Conservation (phyloP, 2,329 filamentous ascomycete species). For the Pseudovirgaria hyperparasitica region DNA sequence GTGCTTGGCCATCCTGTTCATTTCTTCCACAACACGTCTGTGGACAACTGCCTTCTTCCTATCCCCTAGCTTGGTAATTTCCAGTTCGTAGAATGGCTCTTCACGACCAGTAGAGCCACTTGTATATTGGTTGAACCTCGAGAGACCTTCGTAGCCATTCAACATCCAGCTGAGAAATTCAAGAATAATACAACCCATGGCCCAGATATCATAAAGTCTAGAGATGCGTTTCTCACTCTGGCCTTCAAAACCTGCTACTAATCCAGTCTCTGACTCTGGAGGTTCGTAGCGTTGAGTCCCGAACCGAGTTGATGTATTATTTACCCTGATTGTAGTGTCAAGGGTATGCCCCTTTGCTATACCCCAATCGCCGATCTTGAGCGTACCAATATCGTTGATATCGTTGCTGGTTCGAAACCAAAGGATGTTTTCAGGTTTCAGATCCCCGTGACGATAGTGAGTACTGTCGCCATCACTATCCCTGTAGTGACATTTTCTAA, state of each 20-base stretch:
- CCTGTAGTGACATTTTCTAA: slow-evolving; percentile 7
- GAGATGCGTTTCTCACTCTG: slow-evolving; percentile 3
- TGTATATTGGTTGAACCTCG: background rate
- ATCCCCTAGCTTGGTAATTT: background rate
- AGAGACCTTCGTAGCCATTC: slow-evolving; percentile 7
- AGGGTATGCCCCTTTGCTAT: slow-evolving; percentile 7
- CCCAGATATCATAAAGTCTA: slow-evolving; percentile 13
- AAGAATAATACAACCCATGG: slow-evolving; percentile 15
- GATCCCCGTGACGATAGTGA: slow-evolving; percentile 9
- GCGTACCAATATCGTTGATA: slow-evolving; percentile 4
- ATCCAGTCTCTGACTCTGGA: slow-evolving; percentile 5
- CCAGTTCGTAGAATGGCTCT: background rate
- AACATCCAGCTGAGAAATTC: slow-evolving; percentile 15
- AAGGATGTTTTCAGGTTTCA: slow-evolving; percentile 15
- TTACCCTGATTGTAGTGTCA: slow-evolving; percentile 2
- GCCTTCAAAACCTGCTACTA: background rate
- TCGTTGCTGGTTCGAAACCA: slow-evolving; percentile 3
- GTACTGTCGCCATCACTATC: slow-evolving; percentile 1
- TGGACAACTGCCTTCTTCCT: background rate
- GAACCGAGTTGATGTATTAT: slow-evolving; percentile 4
- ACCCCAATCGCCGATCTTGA: slow-evolving; percentile 11
- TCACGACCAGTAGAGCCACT: background rate
- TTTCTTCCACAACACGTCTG: background rate
- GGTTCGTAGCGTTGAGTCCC: slow-evolving; percentile 10
- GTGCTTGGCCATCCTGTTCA: background rate